Conservation (phyloP, 495 filamentous ascomycete genomes). For the Daldinia vernicosa region DNA sequence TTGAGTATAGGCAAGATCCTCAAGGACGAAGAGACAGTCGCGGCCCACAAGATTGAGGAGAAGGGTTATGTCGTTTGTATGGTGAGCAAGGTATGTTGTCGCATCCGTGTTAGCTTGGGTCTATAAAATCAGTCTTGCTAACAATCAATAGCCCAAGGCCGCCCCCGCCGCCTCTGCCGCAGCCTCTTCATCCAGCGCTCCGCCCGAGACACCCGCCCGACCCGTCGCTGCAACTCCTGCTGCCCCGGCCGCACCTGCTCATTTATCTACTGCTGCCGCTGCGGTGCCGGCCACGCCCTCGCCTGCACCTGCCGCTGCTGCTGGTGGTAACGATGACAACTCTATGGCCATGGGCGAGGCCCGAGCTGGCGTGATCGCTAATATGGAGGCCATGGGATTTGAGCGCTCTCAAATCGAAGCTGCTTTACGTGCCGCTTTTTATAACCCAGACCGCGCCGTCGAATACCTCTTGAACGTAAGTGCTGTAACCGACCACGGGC, state of each 20-base stretch:
- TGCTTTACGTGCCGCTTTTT: constrained; percentile 95
- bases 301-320: constrained; percentile 54
- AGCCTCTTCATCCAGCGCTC: constrained; percentile 61
- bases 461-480: constrained; percentile 91
- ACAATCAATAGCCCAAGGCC: constrained; percentile 68
- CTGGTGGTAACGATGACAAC: constrained; percentile 64
- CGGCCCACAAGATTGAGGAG: constrained; percentile 97
- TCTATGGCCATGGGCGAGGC: constrained; percentile 84
- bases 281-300: constrained; percentile 75
- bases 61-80: constrained; percentile 99
- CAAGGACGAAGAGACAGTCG: constrained; percentile 94
- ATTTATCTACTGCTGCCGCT: constrained; percentile 60
- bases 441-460: constrained; percentile 95
- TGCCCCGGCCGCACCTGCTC: constrained; percentile 65
- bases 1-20: constrained; percentile 84
- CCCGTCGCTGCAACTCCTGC: constrained; percentile 67
- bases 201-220: constrained; percentile 76
- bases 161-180: constrained; percentile 61
- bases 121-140: constrained; percentile 21
- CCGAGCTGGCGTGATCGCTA: constrained; percentile 84
- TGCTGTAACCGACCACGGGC: constrained; percentile 11
- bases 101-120: background rate
- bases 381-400: constrained; percentile 98
- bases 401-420: constrained; percentile 83
- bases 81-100: constrained; percentile 80